Evolutionary conservation across 805 yeast genomes (phyloP).

Genomic region (Diddensiella transvaalensis): DNA sequence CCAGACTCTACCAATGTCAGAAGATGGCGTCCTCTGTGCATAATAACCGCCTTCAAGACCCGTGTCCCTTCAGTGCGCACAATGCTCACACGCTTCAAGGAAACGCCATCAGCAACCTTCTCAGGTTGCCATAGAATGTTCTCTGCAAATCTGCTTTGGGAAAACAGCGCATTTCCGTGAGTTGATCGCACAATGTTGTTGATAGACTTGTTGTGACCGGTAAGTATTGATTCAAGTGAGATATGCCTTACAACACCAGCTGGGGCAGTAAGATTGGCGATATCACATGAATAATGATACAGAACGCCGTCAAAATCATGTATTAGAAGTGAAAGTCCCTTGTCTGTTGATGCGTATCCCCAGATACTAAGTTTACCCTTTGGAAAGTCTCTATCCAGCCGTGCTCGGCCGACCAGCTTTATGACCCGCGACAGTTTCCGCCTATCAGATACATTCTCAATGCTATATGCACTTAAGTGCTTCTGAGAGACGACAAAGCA

Average conservation of each 20-base stretch:
- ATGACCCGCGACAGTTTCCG: constrained; percentile 43
- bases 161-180: constrained; percentile 58
- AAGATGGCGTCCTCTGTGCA: constrained; percentile 45
- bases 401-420: constrained; percentile 30
- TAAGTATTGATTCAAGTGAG: constrained; percentile 39
- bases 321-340: constrained; percentile 26
- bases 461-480: constrained; percentile 38
- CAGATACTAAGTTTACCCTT: constrained; percentile 8
- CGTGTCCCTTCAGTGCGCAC: constrained; percentile 42
- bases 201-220: constrained; percentile 85
- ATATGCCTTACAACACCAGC: neutral
- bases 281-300: constrained; percentile 34
- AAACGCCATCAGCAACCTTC: constrained; percentile 30
- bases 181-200: constrained; percentile 61
- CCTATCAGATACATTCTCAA: constrained; percentile 49
- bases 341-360: constrained; percentile 11
- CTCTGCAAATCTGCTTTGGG: constrained; percentile 59
- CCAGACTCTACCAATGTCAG: constrained; percentile 42
- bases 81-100: constrained; percentile 39
- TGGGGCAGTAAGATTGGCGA: constrained; percentile 22
- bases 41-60: constrained; percentile 46
- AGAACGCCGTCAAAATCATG: constrained; percentile 30
- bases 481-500: constrained; percentile 13
- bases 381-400: constrained; percentile 5
- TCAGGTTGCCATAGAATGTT: constrained; percentile 58